Percentiles rank a stretch among this genome's conserved stretches.
Conservation (phyloP, 176 grass and related monocot species). For the Phragmites australis region DNA sequence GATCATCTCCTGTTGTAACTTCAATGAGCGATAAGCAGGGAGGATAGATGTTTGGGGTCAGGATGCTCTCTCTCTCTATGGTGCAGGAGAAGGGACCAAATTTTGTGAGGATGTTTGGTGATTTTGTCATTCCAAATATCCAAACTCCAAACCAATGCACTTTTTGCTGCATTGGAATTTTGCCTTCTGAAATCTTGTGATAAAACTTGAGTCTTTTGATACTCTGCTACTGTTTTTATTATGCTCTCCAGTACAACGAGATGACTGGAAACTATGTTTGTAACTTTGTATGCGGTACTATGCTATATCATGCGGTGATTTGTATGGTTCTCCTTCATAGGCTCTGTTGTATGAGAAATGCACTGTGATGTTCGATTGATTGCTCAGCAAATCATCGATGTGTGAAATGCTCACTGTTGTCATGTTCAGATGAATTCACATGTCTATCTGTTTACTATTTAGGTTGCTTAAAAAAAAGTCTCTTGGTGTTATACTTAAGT, state of each 20-base stretch:
- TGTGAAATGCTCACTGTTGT: background rate
- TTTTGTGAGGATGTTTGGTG: conserved; percentile 25
- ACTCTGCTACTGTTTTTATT: background rate
- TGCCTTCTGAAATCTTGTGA: conserved; percentile 4
- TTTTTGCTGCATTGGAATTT: conserved; percentile 2
- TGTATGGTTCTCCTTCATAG: background rate
- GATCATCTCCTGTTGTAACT: background rate
- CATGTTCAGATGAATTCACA: background rate
- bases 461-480: too few relatives aligned
- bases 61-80: background rate
- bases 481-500: too few relatives aligned
- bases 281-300: background rate
- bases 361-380: background rate
- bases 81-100: background rate
- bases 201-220: background rate
- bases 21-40: background rate
- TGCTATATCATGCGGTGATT: background rate
- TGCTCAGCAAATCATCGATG: background rate
- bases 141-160: background rate
- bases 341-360: background rate
- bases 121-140: conserved; percentile 26
- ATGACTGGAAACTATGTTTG: background rate
- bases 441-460: background rate
- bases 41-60: background rate
- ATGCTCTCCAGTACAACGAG: background rate